Evolutionary conservation across 148 eudicot genomes (phyloP), one percentile per base, ranked within the genome.

Genomic region (Vaccinium macrocarpon): DNA sequence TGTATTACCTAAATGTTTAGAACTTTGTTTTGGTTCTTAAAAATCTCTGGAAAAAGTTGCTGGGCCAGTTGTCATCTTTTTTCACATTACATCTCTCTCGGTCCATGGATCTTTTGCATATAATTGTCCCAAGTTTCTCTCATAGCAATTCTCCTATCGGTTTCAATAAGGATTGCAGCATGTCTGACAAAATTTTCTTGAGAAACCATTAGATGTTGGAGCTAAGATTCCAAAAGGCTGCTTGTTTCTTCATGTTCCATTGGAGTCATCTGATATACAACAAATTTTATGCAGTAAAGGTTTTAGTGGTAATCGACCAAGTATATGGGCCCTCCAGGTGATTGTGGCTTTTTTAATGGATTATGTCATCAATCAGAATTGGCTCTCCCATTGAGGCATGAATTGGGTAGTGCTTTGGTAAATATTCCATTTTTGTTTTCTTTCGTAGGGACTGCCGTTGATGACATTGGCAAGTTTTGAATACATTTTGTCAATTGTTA

Each of bases 291-390:
- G 87, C 55, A 88, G 80, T 53, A 92, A 89, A 88, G 98, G 97
- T 76, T 96, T 89, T 82, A 91, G 87, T 52, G 99, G 97, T 73
- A 88, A 85, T 85, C 94, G 92, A 81, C 93, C 92, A 57, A 92
- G 99, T 90, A 49, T 92, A n/a, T 96, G 98, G 98, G 86, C 81
- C 71, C 85, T 92, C 70, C 98, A 96, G 99, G 99, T 94, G 77
- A 86, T 48, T 46, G 75, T 55, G 78, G 38, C 38, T 62, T 66
- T 76, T 0, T 12, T 32, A 19, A 8, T 73, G 48, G 21, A 59
- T 35, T 35, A 21, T 72, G 6, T 4, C 49, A 18, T 11, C 16
- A 38, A 78, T 76, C 32, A 35, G 62, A 57, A 55, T 32, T 15
- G 3, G 77, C n/a, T 6, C n/a, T 52, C 38, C 42, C 35, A 7